Evolutionary conservation across 805 yeast species (phyloP).

Genomic region (Groenewaldozyma tartarivorans): DNA sequence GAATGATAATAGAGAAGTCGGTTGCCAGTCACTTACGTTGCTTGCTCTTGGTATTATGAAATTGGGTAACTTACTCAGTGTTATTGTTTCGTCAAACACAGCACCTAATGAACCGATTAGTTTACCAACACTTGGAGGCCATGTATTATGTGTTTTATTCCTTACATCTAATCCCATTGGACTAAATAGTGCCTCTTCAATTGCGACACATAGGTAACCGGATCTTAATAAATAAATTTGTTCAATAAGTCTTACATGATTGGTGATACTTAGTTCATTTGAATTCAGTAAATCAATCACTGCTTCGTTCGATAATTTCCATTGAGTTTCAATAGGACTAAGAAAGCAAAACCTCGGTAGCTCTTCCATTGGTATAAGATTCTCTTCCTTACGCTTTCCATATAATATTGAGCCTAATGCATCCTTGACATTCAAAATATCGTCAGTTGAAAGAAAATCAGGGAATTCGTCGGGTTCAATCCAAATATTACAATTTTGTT

Average conservation of each 20-base stretch:
- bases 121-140: slow-evolving; percentile 4
- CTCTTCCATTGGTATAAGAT: slow-evolving; percentile 4
- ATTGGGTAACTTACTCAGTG: no score
- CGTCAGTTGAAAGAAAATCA: not conserved
- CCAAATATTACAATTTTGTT: slow-evolving; percentile 1
- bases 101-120: slow-evolving; percentile 4
- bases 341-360: slow-evolving; percentile 5
- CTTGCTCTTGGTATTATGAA: no score
- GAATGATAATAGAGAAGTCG: no score
- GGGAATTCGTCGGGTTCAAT: no score
- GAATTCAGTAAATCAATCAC: slow-evolving; percentile 4
- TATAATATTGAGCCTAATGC: no score
- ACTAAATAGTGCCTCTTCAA: slow-evolving; percentile 8
- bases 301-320: slow-evolving; percentile 10
- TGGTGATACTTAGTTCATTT: not conserved
- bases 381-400: not conserved
- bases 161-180: no score
- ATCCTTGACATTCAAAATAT: not conserved
- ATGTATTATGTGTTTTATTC: not conserved
- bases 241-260: slow-evolving; percentile 6
- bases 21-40: no score
- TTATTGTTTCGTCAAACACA: slow-evolving; percentile 5
- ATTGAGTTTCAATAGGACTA: slow-evolving; percentile 5
- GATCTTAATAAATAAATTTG: slow-evolving; percentile 6
- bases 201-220: slow-evolving; percentile 5